Conservation (phyloP, 2,329 filamentous ascomycete genomes). For the Aureobasidium namibiae region DNA sequence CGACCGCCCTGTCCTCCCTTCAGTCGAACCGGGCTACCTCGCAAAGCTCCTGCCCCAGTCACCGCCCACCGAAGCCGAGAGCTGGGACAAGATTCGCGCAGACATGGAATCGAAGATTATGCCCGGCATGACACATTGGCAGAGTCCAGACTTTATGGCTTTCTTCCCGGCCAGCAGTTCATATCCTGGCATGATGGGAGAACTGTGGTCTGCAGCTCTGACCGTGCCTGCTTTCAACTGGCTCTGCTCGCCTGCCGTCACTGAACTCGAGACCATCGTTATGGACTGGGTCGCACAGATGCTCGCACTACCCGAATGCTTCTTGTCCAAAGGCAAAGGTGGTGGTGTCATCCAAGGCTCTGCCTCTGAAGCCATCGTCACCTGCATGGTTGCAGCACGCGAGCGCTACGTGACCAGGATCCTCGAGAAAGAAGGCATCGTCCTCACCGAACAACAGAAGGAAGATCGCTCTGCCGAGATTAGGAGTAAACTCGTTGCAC, state of each 20-base stretch:
- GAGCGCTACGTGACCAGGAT: constrained; percentile 65
- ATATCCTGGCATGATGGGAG: constrained; percentile 79
- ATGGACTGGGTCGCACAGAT: constrained; percentile 84
- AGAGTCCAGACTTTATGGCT: constrained; percentile 89
- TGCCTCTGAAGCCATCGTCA: constrained; percentile 79
- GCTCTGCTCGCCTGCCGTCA: constrained; percentile 87
- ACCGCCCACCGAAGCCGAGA: constrained; percentile 58
- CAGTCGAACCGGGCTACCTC: constrained; percentile 78
- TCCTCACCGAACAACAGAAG: constrained; percentile 43
- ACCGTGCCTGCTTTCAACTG: constrained; percentile 93
- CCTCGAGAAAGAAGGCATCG: constrained; percentile 39
- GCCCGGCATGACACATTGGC: constrained; percentile 90
- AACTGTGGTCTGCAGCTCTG: constrained; percentile 85
- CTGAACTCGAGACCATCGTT: constrained; percentile 86
- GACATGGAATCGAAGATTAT: constrained; percentile 83
- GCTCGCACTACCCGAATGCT: constrained; percentile 64
- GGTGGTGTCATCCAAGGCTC: constrained; percentile 94
- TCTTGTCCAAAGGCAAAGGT: constrained; percentile 63
- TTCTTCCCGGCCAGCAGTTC: constrained; percentile 82
- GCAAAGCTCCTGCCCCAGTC: constrained; percentile 63
- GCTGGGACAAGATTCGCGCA: constrained; percentile 69
- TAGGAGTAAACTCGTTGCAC: constrained; percentile 64
- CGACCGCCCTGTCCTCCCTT: constrained; percentile 63
- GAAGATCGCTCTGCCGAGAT: constrained; percentile 63
- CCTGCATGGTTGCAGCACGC: constrained; percentile 76